phyloP scores from a whole-genome alignment of 345 rosid species.

The Dipteronia sinensis region DNA sequence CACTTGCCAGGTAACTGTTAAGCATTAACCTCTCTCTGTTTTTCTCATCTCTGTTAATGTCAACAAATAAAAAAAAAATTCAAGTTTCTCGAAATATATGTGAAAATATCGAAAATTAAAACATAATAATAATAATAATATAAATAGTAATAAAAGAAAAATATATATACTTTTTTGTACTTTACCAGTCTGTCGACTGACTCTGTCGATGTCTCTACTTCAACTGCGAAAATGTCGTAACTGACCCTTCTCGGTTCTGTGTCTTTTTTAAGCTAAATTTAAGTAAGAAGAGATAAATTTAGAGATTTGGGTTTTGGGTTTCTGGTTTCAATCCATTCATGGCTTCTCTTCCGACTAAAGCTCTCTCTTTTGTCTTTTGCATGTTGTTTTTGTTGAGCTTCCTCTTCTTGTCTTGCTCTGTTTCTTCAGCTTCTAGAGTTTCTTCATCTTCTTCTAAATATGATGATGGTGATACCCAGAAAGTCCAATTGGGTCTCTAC shows the following conservation, averaged over 20 bases:
- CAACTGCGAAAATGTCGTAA: not conserved
- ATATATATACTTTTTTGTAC: no score
- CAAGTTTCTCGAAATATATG: no score
- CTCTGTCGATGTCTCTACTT: not conserved
- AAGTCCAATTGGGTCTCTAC: slow-evolving; percentile 62
- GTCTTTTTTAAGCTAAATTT: not conserved
- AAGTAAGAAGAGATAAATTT: not conserved
- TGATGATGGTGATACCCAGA: slow-evolving; percentile 25
- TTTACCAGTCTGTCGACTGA: not conserved
- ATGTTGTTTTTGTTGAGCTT: not conserved
- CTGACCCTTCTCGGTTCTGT: not conserved
- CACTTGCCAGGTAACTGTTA: slow-evolving; percentile 56
- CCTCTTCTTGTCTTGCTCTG: not conserved
- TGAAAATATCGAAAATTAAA: no score
- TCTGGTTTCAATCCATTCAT: slow-evolving; percentile 17
- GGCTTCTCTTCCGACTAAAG: slow-evolving; percentile 22
- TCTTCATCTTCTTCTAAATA: not conserved
- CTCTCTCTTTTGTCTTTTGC: slow-evolving; percentile 20
- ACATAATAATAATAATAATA: no score
- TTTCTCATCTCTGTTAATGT: not conserved
- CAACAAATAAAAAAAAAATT: no score
- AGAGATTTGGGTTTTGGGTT: not conserved
- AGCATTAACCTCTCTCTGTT: not conserved
- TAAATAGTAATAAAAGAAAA: no score
- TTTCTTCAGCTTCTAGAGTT: slow-evolving; percentile 20